These are phyloP conservation scores for Aspergillus fumigatus DNA, from an alignment of 2,329 filamentous ascomycete genomes.

Conservation along the genomic window DNA sequence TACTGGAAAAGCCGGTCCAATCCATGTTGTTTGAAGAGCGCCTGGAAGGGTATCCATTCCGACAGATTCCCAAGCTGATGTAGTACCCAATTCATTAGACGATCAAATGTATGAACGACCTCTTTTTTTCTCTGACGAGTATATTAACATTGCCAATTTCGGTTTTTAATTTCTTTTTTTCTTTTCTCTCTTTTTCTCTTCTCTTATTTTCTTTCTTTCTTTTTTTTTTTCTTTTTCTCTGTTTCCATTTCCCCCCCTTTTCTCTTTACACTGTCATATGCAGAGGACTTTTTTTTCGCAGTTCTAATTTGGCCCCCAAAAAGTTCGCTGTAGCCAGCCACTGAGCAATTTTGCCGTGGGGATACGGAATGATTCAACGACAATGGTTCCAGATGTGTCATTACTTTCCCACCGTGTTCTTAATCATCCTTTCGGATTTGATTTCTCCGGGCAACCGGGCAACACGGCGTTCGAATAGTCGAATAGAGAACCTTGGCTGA, in stretches of 20 bases:
- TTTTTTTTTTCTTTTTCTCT: no score
- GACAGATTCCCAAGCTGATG: background rate
- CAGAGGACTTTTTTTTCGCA: background rate
- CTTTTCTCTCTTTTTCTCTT: background rate
- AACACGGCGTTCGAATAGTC: background rate
- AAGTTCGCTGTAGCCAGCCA: slow-evolving; percentile 13
- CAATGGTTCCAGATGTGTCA: background rate
- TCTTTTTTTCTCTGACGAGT: background rate
- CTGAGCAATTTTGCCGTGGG: background rate
- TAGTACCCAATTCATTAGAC: background rate
- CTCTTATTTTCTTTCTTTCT: no score
- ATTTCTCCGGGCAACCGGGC: no score
- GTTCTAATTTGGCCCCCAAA: slow-evolving; percentile 14
- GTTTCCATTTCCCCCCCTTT: no score
- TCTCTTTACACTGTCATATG: background rate
- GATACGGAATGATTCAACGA: background rate
- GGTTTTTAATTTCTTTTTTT: background rate
- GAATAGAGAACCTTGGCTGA: background rate
- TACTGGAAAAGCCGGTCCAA: background rate
- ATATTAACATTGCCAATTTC: background rate
- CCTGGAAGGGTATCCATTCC: background rate
- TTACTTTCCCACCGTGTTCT: background rate
- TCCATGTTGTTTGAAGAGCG: background rate
- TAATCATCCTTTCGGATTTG: background rate
- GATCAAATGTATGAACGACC: background rate